Conservation (phyloP, 352 stramenopile genomes). For the Phytophthora melonis region DNA sequence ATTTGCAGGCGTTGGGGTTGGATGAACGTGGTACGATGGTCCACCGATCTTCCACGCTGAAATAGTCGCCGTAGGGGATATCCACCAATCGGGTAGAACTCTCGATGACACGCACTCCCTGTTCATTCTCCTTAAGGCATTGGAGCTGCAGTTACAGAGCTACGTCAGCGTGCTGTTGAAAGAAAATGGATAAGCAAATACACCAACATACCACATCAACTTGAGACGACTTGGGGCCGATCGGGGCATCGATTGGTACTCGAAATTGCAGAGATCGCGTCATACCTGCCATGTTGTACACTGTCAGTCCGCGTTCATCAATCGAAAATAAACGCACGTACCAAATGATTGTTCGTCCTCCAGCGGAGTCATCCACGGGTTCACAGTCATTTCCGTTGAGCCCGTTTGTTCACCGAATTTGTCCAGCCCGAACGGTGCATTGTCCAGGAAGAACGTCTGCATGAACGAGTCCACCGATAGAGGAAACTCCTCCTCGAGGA, state of each 20-base stretch:
- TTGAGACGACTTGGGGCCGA: constrained; percentile 84
- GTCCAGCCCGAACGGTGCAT: constrained; percentile 74
- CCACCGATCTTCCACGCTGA: constrained; percentile 87
- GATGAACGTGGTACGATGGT: constrained; percentile 66
- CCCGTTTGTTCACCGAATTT: constrained; percentile 68
- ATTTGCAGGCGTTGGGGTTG: constrained; percentile 53
- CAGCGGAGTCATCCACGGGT: constrained; percentile 66
- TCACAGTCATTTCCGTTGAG: constrained; percentile 78
- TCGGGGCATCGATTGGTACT: constrained; percentile 79
- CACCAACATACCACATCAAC: constrained; percentile 65
- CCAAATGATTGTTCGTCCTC: constrained; percentile 55
- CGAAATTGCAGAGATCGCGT: constrained; percentile 81
- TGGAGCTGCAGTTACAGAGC: constrained; percentile 55
- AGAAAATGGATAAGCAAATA: neutral
- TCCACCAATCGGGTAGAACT: constrained; percentile 83
- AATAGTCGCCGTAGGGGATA: constrained; percentile 90
- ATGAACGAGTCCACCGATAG: constrained; percentile 79
- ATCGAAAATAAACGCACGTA: constrained; percentile 14
- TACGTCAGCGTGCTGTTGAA: neutral
- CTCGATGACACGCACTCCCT: constrained; percentile 65
- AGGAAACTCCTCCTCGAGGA: constrained; percentile 69
- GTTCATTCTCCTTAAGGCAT: constrained; percentile 58
- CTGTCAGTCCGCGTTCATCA: neutral
- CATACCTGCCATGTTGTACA: constrained; percentile 38
- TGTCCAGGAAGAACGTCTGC: constrained; percentile 70